These are phyloP conservation scores for Mortierella hygrophila DNA, from an alignment of 192 early-diverging fungal genomes.

Conservation along the genomic window DNA sequence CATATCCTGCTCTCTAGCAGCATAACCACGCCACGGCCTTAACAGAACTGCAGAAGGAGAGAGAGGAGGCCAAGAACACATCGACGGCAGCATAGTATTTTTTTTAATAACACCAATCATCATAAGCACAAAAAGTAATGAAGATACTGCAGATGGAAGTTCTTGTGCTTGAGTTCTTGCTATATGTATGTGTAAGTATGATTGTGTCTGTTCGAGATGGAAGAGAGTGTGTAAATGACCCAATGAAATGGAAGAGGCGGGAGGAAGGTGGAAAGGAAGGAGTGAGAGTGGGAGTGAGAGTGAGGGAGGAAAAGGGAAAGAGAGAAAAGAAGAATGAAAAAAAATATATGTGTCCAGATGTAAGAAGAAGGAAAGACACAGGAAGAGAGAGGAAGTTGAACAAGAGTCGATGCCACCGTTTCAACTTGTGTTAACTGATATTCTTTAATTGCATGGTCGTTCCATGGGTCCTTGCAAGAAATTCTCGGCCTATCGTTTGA, in stretches of 20 bases:
- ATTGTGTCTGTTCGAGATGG: not conserved
- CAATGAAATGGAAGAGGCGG: not conserved
- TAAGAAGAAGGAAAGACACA: no score
- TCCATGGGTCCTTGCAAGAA: no score
- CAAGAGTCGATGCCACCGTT: no score
- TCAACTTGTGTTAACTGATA: not conserved
- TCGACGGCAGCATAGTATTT: not conserved
- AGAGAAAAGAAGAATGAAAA: no score
- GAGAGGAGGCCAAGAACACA: not conserved
- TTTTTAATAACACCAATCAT: not conserved
- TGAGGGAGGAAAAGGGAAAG: no score
- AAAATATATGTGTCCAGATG: no score
- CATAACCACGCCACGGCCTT: slow-evolving; percentile 1
- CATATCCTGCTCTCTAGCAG: not conserved
- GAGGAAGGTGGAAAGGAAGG: no score
- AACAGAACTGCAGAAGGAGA: slow-evolving; percentile 10
- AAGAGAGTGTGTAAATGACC: not conserved
- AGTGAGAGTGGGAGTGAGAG: no score
- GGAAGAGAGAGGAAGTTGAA: no score
- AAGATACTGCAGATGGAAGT: not conserved
- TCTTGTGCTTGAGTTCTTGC: not conserved
- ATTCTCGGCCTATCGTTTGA: no score
- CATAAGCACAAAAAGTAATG: not conserved
- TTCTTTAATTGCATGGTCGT: no score
- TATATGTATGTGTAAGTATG: not conserved